phyloP scores from a whole-genome alignment of 2,329 filamentous ascomycete genomes.

The Allantophomopsis lycopodina region DNA sequence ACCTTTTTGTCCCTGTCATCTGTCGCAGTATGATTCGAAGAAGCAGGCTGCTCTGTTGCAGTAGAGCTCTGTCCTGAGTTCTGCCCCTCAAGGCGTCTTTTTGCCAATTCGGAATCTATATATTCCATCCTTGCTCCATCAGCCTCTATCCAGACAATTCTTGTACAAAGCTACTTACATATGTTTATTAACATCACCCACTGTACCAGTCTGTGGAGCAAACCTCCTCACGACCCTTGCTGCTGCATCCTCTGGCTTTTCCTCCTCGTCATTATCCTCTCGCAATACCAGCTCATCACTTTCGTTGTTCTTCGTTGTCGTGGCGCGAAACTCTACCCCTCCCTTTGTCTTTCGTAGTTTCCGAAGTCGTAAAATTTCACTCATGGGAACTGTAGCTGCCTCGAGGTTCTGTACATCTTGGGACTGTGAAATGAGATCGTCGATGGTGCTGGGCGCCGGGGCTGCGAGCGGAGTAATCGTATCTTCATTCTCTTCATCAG shows the following conservation, averaged over 20 bases:
- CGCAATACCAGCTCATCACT: conserved; percentile 1
- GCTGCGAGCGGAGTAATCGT: conserved; percentile 1
- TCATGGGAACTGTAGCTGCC: conserved; percentile 28
- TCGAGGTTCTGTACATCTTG: conserved; percentile 9
- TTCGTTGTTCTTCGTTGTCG: conserved; percentile 7
- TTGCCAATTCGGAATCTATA: conserved; percentile 71
- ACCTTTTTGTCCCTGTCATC: not conserved
- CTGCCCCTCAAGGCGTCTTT: conserved; percentile 25
- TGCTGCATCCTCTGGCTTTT: conserved; percentile 9
- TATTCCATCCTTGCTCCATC: conserved; percentile 70
- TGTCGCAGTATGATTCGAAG: too few relatives aligned
- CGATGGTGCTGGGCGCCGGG: conserved; percentile 10
- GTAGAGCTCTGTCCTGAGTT: not conserved
- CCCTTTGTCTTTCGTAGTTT: conserved; percentile 34
- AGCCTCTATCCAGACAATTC: conserved; percentile 28
- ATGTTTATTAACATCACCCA: conserved; percentile 58
- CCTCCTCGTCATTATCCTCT: conserved; percentile 16
- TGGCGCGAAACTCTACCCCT: conserved; percentile 40
- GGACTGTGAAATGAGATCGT: conserved; percentile 13
- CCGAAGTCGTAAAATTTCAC: conserved; percentile 36
- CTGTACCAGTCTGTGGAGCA: conserved; percentile 56
- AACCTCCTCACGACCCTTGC: conserved; percentile 36
- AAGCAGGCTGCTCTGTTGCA: too few relatives aligned
- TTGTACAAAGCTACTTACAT: conserved; percentile 46
- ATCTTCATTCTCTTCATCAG: conserved; percentile 10